Evolutionary conservation across 805 yeast species (phyloP).

Genomic region (Pichia gijzeniarum): DNA sequence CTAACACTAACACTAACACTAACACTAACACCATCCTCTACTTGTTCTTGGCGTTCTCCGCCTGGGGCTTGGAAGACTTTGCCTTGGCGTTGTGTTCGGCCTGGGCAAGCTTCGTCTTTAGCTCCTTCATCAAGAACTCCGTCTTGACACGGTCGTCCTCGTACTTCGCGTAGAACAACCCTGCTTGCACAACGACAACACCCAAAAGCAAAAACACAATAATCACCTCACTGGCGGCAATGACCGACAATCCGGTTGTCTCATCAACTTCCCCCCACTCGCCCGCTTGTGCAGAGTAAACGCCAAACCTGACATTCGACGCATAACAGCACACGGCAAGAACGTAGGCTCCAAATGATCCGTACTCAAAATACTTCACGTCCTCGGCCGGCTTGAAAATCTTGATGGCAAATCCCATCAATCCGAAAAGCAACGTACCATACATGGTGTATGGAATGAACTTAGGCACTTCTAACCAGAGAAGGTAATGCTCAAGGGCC

Average conservation of each 20-base stretch:
- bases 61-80: neutral
- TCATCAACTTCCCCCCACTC: conserved; percentile 93
- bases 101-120: no score
- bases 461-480: conserved; percentile 62
- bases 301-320: conserved; percentile 80
- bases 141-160: conserved; percentile 25
- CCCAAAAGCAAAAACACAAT: conserved; percentile 67
- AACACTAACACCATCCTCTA: neutral
- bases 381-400: conserved; percentile 85
- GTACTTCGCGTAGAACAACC: conserved; percentile 70
- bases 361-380: conserved; percentile 84
- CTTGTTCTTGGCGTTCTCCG: neutral
- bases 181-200: conserved; percentile 78
- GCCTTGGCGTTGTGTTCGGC: conserved; percentile 7
- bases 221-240: conserved; percentile 84
- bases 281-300: conserved; percentile 58
- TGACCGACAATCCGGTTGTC: conserved; percentile 79
- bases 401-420: conserved; percentile 67
- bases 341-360: conserved; percentile 67
- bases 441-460: conserved; percentile 58
- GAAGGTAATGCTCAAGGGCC: conserved; percentile 68
- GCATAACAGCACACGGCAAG: conserved; percentile 72
- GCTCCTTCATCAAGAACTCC: conserved; percentile 23
- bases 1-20: no score
- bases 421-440: conserved; percentile 53